Evolutionary conservation across 1,139 yeast genomes (phyloP).

Genomic region (Debaryomyces sp.): DNA sequence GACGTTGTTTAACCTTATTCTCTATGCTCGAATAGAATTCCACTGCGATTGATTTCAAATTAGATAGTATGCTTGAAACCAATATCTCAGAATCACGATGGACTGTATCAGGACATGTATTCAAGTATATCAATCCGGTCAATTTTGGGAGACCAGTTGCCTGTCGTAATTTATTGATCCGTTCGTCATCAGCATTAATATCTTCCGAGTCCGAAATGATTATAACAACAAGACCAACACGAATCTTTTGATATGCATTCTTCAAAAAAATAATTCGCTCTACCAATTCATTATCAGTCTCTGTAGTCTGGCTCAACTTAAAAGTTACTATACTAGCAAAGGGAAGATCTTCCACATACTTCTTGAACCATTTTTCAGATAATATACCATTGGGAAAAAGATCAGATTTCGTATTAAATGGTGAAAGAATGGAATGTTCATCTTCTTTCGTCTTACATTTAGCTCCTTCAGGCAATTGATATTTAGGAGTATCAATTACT

Average conservation of each 20-base stretch:
- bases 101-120: conserved; percentile 15
- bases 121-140: conserved; percentile 33
- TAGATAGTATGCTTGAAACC: conserved; percentile 32
- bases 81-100: conserved; percentile 33
- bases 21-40: conserved; percentile 42
- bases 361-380: conserved; percentile 38
- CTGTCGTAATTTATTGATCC: conserved; percentile 30
- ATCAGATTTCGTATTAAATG: conserved; percentile 39
- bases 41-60: conserved; percentile 29
- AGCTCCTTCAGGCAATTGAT: background rate
- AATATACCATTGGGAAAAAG: conserved; percentile 49
- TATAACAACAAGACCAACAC: conserved; percentile 32
- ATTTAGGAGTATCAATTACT: conserved; percentile 12
- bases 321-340: conserved; percentile 32
- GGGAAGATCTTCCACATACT: conserved; percentile 36
- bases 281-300: conserved; percentile 21
- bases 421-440: conserved; percentile 36
- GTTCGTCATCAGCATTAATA: conserved; percentile 17
- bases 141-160: conserved; percentile 33
- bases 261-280: conserved; percentile 22
- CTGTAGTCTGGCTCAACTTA: conserved; percentile 19
- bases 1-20: conserved; percentile 35
- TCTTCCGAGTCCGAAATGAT: conserved; percentile 18
- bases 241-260: conserved; percentile 17
- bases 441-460: conserved; percentile 7